A percentile compares a stretch with the other conserved stretches of the same genome.
phyloP scores from a whole-genome alignment of 306 rosid species.

The Calophaca sinica region DNA sequence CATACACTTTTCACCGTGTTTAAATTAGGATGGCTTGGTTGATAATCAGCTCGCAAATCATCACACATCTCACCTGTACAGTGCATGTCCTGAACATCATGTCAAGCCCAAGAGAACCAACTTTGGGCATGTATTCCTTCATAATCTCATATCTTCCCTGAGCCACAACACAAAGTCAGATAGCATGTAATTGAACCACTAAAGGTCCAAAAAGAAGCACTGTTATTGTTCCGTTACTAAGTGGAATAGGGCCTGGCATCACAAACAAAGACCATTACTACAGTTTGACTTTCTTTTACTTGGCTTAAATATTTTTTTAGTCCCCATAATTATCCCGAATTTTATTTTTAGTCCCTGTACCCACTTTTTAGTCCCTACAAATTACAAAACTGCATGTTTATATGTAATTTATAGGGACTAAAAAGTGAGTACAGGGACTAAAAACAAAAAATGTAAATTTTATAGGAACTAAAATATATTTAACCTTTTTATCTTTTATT shows the following conservation, averaged over 20 bases:
- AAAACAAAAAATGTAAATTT: too few relatives aligned
- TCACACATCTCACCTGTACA: conserved; percentile 75
- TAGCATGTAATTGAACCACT: conserved; percentile 39
- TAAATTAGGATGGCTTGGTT: conserved; percentile 23
- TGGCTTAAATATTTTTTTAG: too few relatives aligned
- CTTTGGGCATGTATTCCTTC: conserved; percentile 96
- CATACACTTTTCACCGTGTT: conserved; percentile 38
- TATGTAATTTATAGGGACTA: too few relatives aligned
- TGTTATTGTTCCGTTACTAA: conserved; percentile 30
- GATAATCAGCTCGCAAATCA: conserved; percentile 34
- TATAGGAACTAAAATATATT: too few relatives aligned
- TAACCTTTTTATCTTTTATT: too few relatives aligned
- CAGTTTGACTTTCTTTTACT: too few relatives aligned
- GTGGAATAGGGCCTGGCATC: conserved; percentile 15
- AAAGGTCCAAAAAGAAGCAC: conserved; percentile 35
- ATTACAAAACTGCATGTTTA: too few relatives aligned
- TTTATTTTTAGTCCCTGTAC: too few relatives aligned
- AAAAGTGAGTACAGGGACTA: too few relatives aligned
- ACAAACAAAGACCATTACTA: conserved; percentile 28
- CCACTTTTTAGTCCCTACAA: too few relatives aligned
- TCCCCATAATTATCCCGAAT: too few relatives aligned
- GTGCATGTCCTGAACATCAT: conserved; percentile 99
- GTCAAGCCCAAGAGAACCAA: conserved; percentile 96
- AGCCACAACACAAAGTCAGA: conserved; percentile 54
- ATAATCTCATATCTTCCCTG: conserved; percentile 96